These are phyloP conservation scores for Truncatella angustata DNA, from an alignment of 2,329 filamentous ascomycete genomes.

Conservation along the genomic window DNA sequence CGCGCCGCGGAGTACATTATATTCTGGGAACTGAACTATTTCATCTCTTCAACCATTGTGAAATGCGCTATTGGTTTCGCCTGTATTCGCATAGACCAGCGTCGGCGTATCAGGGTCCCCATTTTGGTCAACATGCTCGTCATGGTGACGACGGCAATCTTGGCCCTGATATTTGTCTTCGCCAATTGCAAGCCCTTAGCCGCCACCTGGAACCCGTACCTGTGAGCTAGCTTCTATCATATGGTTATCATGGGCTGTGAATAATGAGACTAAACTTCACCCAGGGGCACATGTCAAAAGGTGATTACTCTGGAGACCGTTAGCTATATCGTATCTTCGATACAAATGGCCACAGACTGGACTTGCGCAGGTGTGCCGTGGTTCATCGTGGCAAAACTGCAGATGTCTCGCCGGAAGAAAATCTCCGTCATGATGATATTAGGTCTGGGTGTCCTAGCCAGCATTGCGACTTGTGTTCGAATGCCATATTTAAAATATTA, in stretches of 20 bases:
- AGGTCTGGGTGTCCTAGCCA: constrained; percentile 12
- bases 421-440: constrained; percentile 12
- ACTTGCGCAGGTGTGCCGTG: constrained; percentile 26
- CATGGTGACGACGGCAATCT: neutral
- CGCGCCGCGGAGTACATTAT: constrained; percentile 10
- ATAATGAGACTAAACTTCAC: neutral
- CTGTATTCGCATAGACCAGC: constrained; percentile 16
- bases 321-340: neutral
- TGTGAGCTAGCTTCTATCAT: constrained; percentile 19
- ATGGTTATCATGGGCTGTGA: neutral
- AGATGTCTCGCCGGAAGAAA: constrained; percentile 24
- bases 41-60: constrained; percentile 16
- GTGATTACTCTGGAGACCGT: neutral
- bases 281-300: neutral
- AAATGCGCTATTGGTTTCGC: constrained; percentile 21
- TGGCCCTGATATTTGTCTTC: constrained; percentile 14
- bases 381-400: constrained; percentile 24
- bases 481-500: constrained; percentile 9
- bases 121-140: constrained; percentile 9
- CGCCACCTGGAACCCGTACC: constrained; percentile 18
- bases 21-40: constrained; percentile 17
- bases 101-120: constrained; percentile 12
- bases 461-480: constrained; percentile 9
- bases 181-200: constrained; percentile 18
- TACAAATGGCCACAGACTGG: constrained; percentile 23